Evolutionary conservation across 768 basidiomycete genomes (phyloP).

Genomic region (Brasilioporus rufonigricans): DNA sequence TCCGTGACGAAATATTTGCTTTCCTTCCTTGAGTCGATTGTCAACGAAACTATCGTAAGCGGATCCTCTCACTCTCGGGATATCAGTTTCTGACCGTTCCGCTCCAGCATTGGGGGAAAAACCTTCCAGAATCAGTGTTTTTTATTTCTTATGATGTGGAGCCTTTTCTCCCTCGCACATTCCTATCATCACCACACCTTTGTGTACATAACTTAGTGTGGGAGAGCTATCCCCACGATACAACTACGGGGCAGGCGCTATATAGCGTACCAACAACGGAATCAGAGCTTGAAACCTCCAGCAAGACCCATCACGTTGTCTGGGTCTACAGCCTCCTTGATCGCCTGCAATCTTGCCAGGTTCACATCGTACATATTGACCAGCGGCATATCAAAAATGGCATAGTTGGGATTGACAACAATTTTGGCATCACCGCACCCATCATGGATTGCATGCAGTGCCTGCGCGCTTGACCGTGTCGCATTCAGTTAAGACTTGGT

Average conservation of each 20-base stretch:
- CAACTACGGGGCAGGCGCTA: no score
- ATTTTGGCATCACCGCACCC: conserved; percentile 17
- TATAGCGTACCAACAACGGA: no score
- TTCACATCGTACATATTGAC: conserved; percentile 47
- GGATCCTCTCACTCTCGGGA: neutral
- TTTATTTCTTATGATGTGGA: no score
- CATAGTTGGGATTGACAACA: conserved; percentile 56
- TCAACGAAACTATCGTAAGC: conserved; percentile 19
- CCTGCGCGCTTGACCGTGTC: conserved; percentile 34
- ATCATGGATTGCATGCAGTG: conserved; percentile 37
- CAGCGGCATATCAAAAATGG: conserved; percentile 49
- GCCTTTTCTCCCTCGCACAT: no score
- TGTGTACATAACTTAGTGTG: no score
- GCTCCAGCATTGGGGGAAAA: conserved; percentile 18
- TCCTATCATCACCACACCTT: no score
- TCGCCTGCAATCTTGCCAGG: conserved; percentile 29
- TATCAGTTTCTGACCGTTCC: neutral
- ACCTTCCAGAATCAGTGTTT: no score
- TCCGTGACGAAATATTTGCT: conserved; percentile 7
- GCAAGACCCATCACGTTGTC: no score
- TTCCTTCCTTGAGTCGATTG: conserved; percentile 15
- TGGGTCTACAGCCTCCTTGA: conserved; percentile 48
- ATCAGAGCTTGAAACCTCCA: conserved; percentile 53
- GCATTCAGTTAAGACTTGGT: conserved; percentile 34
- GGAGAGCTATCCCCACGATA: no score